Percentiles rank a stretch among this genome's conserved stretches.
Evolutionary conservation across 2,329 filamentous ascomycete species (phyloP).

Genomic region (Aquanectria penicillioides): DNA sequence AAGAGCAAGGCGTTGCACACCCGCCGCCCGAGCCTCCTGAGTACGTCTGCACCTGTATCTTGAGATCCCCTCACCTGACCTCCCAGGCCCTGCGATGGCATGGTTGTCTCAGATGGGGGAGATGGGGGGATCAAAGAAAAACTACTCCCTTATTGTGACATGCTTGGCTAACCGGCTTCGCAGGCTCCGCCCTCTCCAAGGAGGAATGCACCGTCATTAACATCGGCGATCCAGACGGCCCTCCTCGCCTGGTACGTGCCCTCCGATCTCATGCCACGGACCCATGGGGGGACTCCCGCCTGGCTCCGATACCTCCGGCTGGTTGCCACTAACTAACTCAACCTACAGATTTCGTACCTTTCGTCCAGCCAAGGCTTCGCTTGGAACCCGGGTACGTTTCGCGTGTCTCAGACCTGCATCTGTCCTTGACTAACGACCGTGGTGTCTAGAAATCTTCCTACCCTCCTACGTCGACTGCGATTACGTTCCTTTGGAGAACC

Average conservation of each 20-base stretch:
- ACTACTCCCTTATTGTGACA: constrained; percentile 10
- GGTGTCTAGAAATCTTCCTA: constrained; percentile 75
- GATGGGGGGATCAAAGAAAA: not conserved
- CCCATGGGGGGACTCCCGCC: constrained; percentile 2
- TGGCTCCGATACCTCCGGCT: not conserved
- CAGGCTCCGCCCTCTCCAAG: constrained; percentile 77
- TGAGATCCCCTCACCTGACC: constrained; percentile 16
- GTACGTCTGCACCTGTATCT: no score
- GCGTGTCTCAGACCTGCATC: not conserved
- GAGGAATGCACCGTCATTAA: constrained; percentile 85
- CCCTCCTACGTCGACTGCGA: constrained; percentile 81
- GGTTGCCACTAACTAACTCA: not conserved
- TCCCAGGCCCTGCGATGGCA: constrained; percentile 22
- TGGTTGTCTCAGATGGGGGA: constrained; percentile 22
- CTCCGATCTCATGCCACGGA: not conserved
- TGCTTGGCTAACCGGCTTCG: constrained; percentile 41
- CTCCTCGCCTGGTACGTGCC: constrained; percentile 72
- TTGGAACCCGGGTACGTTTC: constrained; percentile 77
- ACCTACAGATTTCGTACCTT: constrained; percentile 78
- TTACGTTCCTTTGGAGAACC: constrained; percentile 78
- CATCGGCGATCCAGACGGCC: constrained; percentile 78
- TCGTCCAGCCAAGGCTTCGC: constrained; percentile 83
- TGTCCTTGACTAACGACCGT: constrained; percentile 16
- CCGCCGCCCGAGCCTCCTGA: constrained; percentile 70
- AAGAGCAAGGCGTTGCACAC: constrained; percentile 61